Evolutionary conservation across 768 basidiomycete genomes (phyloP).

Genomic region (Boletus eberwhitei): DNA sequence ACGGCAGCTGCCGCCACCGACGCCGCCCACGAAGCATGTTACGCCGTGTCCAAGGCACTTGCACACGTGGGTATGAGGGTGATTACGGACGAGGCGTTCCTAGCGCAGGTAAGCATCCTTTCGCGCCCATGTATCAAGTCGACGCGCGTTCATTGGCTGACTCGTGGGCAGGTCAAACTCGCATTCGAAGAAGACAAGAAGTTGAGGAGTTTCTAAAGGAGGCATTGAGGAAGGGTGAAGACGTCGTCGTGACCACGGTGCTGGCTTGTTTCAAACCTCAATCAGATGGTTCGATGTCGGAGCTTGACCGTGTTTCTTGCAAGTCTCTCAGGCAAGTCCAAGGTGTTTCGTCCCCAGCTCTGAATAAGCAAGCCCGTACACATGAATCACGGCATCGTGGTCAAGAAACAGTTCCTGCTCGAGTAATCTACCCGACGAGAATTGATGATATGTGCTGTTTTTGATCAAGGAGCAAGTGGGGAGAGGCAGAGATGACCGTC

Average conservation of each 20-base stretch:
- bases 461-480: too few species aligned
- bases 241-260: neutral
- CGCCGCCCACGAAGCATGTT: conserved; percentile 61
- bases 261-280: too few species aligned
- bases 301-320: too few species aligned
- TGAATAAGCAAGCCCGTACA: too few species aligned
- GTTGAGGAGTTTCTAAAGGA: conserved; percentile 5
- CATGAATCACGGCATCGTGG: too few species aligned
- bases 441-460: too few species aligned
- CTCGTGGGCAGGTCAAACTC: conserved; percentile 39
- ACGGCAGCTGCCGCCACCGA: conserved; percentile 57
- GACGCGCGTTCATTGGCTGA: neutral
- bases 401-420: too few species aligned
- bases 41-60: conserved; percentile 67
- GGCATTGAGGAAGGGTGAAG: neutral
- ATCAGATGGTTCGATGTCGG: too few species aligned
- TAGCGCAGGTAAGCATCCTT: conserved; percentile 42
- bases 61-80: conserved; percentile 68
- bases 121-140: neutral
- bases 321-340: too few species aligned
- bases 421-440: too few species aligned
- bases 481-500: too few species aligned
- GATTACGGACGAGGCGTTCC: conserved; percentile 65
- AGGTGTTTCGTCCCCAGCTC: too few species aligned
- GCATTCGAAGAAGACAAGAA: conserved; percentile 47